These are phyloP conservation scores for Coprinopsis sp. DNA, from an alignment of 768 basidiomycete species.

Conservation along the genomic window DNA sequence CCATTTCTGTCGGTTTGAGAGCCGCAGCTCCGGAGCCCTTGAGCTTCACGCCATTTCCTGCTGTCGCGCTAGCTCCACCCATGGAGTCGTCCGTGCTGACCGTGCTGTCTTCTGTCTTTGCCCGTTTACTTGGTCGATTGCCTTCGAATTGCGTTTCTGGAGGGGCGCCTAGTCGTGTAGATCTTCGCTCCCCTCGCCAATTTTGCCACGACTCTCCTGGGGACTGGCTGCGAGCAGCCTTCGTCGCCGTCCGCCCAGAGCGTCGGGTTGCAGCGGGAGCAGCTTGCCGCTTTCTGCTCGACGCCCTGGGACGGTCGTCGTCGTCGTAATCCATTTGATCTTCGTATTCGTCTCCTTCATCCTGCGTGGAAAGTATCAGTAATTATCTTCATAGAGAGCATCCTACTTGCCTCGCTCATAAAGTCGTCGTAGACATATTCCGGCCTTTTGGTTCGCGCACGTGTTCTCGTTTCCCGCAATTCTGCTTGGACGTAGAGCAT, in stretches of 20 bases:
- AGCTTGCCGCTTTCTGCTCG: constrained; percentile 29
- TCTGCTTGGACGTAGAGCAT: constrained; percentile 69
- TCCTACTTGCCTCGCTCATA: constrained; percentile 59
- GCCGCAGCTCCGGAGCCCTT: constrained; percentile 60
- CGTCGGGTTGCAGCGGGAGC: constrained; percentile 41
- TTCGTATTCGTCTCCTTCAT: constrained; percentile 60
- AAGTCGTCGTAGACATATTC: constrained; percentile 77
- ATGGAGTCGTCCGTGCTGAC: constrained; percentile 45
- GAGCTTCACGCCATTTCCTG: constrained; percentile 36
- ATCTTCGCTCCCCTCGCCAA: constrained; percentile 77
- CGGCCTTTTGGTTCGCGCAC: constrained; percentile 65
- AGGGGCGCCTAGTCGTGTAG: constrained; percentile 57
- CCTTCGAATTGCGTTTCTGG: constrained; percentile 47
- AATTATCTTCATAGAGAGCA: background rate
- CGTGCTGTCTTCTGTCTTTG: constrained; percentile 72
- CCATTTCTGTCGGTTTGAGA: constrained; percentile 66
- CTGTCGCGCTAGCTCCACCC: constrained; percentile 23
- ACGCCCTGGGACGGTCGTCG: background rate
- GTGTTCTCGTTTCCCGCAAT: constrained; percentile 73
- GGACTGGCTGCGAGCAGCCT: constrained; percentile 49
- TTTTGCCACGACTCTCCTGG: constrained; percentile 46
- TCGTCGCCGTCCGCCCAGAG: constrained; percentile 50
- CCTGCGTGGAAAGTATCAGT: constrained; percentile 39
- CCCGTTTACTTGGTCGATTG: constrained; percentile 57
- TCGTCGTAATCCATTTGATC: constrained; percentile 47